Percentiles rank a stretch among this genome's conserved stretches.
Conservation (phyloP, 1,284 basidiomycete species). For the Ganoderma boninense region DNA sequence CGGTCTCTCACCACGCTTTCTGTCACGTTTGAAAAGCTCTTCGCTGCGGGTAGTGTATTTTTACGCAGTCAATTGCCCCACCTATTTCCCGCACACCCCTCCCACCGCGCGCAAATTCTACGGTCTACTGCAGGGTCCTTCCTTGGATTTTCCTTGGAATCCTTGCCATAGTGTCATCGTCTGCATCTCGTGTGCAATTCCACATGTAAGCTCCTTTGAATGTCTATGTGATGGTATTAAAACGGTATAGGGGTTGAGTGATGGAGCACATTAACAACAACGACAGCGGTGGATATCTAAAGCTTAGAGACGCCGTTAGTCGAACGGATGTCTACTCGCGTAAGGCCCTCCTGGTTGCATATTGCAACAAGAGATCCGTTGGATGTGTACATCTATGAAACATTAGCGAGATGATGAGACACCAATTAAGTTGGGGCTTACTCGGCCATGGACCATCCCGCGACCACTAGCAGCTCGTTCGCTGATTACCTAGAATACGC, state of each 20-base stretch:
- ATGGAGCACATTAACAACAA: neutral
- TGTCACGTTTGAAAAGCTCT: constrained; percentile 34
- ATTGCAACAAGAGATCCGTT: constrained; percentile 79
- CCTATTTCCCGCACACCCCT: constrained; percentile 26
- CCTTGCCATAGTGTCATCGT: constrained; percentile 18
- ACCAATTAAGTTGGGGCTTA: constrained; percentile 44
- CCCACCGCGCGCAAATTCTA: constrained; percentile 4
- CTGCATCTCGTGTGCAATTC: constrained; percentile 21
- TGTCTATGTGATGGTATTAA: constrained; percentile 1
- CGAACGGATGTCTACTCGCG: constrained; percentile 56
- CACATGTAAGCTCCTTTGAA: constrained; percentile 9
- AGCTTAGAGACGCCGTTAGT: constrained; percentile 18
- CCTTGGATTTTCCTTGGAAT: constrained; percentile 6
- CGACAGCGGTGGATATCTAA: constrained; percentile 6
- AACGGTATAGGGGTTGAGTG: neutral
- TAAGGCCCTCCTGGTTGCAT: constrained; percentile 85
- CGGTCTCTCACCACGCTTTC: constrained; percentile 37
- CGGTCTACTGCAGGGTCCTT: constrained; percentile 7
- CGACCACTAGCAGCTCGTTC: constrained; percentile 73
- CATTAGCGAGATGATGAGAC: neutral
- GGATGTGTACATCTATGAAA: constrained; percentile 74
- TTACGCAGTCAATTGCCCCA: constrained; percentile 32
- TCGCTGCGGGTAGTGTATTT: constrained; percentile 36
- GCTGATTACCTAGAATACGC: constrained; percentile 54
- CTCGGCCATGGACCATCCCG: constrained; percentile 78